Evolutionary conservation across 2,329 filamentous ascomycete species (phyloP).

Genomic region (Pseudogymnoascus sp.): DNA sequence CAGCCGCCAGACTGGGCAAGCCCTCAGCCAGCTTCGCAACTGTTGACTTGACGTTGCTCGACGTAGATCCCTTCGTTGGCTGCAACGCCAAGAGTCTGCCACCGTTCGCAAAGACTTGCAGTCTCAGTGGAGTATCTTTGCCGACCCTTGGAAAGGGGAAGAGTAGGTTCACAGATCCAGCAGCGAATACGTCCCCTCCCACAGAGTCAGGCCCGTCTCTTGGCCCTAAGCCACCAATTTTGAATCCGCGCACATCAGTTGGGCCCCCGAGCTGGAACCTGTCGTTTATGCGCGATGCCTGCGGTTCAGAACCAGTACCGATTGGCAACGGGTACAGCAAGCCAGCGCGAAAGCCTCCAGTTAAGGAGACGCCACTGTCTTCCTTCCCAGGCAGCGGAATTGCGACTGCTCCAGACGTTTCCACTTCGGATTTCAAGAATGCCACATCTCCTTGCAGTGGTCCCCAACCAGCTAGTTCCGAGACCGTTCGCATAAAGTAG

Average conservation of each 20-base stretch:
- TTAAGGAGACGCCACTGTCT: constrained; percentile 72
- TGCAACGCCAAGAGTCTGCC: constrained; percentile 74
- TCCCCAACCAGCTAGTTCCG: constrained; percentile 82
- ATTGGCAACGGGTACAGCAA: constrained; percentile 73
- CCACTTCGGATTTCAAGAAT: constrained; percentile 89
- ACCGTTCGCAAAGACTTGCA: constrained; percentile 88
- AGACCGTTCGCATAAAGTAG: constrained; percentile 67
- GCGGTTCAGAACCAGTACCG: constrained; percentile 44
- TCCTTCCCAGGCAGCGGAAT: constrained; percentile 59
- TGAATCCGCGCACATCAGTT: constrained; percentile 90
- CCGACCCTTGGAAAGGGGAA: constrained; percentile 77
- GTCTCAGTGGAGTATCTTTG: constrained; percentile 71
- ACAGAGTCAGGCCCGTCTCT: constrained; percentile 78
- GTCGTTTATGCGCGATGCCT: constrained; percentile 78
- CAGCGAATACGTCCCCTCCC: constrained; percentile 86
- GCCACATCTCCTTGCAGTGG: constrained; percentile 79
- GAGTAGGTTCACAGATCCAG: constrained; percentile 77
- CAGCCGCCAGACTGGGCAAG: constrained; percentile 76
- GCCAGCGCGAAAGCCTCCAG: constrained; percentile 71
- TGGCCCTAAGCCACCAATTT: constrained; percentile 79
- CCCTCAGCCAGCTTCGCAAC: constrained; percentile 64
- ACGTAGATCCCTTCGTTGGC: constrained; percentile 36
- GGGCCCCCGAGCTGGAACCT: constrained; percentile 92
- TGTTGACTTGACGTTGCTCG: constrained; percentile 37
- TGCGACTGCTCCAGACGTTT: constrained; percentile 68